Conservation (phyloP, 1,284 basidiomycete genomes). For the Ceratobasidium sp. region DNA sequence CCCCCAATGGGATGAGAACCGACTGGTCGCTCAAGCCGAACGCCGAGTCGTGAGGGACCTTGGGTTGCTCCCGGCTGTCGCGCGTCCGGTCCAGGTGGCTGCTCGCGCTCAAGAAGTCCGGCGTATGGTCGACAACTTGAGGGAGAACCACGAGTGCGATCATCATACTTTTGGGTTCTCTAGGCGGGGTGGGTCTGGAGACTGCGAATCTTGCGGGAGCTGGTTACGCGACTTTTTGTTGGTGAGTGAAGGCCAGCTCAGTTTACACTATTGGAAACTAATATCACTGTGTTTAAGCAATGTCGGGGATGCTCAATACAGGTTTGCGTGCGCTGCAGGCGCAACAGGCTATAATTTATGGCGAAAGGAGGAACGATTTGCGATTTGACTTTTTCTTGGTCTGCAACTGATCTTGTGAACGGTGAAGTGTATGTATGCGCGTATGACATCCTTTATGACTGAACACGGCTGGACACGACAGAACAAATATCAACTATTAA, state of each 20-base stretch:
- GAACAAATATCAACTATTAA: too few species aligned
- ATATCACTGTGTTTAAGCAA: constrained; percentile 44
- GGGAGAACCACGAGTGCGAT: constrained; percentile 56
- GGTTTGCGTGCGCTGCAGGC: constrained; percentile 49
- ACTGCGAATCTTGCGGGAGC: constrained; percentile 55
- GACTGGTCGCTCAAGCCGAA: constrained; percentile 51
- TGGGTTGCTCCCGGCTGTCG: constrained; percentile 40
- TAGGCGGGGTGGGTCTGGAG: constrained; percentile 49
- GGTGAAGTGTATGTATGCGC: too few species aligned
- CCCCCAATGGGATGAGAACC: constrained; percentile 61
- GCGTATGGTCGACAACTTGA: constrained; percentile 50
- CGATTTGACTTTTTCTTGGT: too few species aligned
- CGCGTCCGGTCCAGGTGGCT: constrained; percentile 42
- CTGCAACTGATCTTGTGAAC: too few species aligned
- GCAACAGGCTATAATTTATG: constrained; percentile 12
- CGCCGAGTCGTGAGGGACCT: constrained; percentile 50
- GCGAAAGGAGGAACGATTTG: too few species aligned
- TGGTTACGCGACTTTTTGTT: constrained; percentile 48
- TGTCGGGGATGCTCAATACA: constrained; percentile 49
- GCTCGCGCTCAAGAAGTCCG: constrained; percentile 44
- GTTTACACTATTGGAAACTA: not conserved
- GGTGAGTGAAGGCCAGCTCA: constrained; percentile 48
- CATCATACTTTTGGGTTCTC: constrained; percentile 51
- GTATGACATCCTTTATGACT: too few species aligned
- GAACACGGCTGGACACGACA: too few species aligned